These are phyloP conservation scores for Blastobotrys americana DNA, from an alignment of 805 yeast species.

Conservation along the genomic window DNA sequence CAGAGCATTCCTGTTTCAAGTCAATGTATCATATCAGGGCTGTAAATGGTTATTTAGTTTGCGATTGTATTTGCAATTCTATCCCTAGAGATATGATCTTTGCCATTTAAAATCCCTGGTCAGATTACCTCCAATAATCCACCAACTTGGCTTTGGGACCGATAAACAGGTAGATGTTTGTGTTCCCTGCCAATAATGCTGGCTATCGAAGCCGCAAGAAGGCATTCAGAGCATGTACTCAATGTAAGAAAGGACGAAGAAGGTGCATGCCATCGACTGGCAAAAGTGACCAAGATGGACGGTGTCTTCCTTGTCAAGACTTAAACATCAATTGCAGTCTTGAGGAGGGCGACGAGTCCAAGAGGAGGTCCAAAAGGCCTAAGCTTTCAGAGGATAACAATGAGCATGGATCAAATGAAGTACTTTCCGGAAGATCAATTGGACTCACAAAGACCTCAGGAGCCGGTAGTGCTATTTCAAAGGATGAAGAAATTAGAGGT, in stretches of 20 bases:
- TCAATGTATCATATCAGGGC: too few species aligned
- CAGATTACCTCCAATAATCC: too few species aligned
- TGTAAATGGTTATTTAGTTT: too few species aligned
- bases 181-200: slow-evolving; percentile 35
- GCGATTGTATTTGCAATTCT: too few species aligned
- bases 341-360: slow-evolving; percentile 4
- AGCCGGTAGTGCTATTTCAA: background rate
- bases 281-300: slow-evolving; percentile 9
- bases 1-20: too few species aligned
- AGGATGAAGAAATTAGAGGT: too few species aligned
- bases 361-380: background rate
- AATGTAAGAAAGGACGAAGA: slow-evolving; percentile 30
- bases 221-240: slow-evolving; percentile 34
- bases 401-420: background rate
- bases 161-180: too few species aligned
- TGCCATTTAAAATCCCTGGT: too few species aligned
- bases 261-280: slow-evolving; percentile 6
- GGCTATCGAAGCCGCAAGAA: slow-evolving; percentile 34
- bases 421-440: background rate
- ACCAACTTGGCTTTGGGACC: too few species aligned
- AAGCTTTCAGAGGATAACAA: background rate
- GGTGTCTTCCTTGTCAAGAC: slow-evolving; percentile 25
- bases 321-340: slow-evolving; percentile 21
- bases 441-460: background rate
- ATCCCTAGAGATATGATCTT: too few species aligned